Evolutionary conservation across 148 eudicot genomes (phyloP).

Genomic region (Dianthus caryophyllus): DNA sequence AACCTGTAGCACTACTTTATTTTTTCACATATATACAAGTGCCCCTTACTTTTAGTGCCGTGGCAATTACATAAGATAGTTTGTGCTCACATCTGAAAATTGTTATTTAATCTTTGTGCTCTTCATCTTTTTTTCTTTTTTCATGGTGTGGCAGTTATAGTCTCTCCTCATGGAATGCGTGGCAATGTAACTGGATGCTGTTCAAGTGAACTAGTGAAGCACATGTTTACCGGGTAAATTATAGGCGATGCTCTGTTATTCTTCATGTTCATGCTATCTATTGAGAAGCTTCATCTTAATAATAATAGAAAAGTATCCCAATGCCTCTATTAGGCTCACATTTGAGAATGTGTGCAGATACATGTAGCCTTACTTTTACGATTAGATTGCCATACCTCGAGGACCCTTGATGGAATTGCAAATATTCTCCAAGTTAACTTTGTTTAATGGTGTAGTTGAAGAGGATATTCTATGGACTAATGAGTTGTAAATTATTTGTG

Average conservation of each 20-base stretch:
- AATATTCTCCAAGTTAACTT: background rate
- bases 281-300: background rate
- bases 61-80: background rate
- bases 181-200: conserved; percentile 84
- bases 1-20: background rate
- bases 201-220: conserved; percentile 92
- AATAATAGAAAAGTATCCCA: background rate
- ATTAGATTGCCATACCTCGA: background rate
- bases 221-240: conserved; percentile 63
- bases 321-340: background rate
- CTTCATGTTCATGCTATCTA: background rate
- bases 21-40: background rate
- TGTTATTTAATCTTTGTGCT: conserved; percentile 1
- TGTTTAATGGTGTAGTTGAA: conserved; percentile 1
- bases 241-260: conserved; percentile 1
- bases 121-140: background rate
- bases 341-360: background rate
- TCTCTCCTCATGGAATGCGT: conserved; percentile 94
- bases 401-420: background rate
- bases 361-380: background rate
- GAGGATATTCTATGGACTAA: background rate
- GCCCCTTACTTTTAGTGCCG: background rate
- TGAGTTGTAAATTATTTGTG: background rate
- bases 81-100: background rate
- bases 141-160: conserved; percentile 54